Evolutionary conservation across 768 basidiomycete genomes (phyloP).

Genomic region (Boletus patriciae): DNA sequence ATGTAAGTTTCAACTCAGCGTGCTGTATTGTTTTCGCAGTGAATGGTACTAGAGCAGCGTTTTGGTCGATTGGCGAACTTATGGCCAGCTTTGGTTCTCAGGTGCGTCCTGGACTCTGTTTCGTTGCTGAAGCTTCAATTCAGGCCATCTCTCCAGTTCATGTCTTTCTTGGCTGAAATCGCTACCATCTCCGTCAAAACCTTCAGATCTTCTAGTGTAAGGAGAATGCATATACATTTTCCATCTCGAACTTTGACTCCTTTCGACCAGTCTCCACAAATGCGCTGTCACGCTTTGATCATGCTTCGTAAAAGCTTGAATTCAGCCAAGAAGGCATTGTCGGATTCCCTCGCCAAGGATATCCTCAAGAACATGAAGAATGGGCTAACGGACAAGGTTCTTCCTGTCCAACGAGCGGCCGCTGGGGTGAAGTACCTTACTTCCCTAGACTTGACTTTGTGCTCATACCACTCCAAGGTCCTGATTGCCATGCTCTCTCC

Average conservation of each 20-base stretch:
- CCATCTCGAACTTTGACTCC: slow-evolving; percentile 5
- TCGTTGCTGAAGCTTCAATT: neutral
- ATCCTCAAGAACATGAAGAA: slow-evolving; percentile 79
- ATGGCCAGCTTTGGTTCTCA: slow-evolving; percentile 85
- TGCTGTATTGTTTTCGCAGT: neutral
- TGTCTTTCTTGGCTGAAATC: slow-evolving; percentile 94
- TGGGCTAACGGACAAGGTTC: slow-evolving; percentile 75
- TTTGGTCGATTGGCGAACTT: slow-evolving; percentile 85
- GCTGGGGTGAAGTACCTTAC: slow-evolving; percentile 55
- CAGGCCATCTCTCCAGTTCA: slow-evolving; percentile 56
- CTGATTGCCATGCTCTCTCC: slow-evolving; percentile 59
- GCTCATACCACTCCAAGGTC: slow-evolving; percentile 40
- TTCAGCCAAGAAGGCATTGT: slow-evolving; percentile 80
- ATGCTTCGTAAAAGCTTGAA: slow-evolving; percentile 78
- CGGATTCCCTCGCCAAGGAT: slow-evolving; percentile 77
- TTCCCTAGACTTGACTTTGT: neutral
- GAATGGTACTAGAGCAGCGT: slow-evolving; percentile 60
- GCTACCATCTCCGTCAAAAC: slow-evolving; percentile 63
- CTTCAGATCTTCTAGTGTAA: slow-evolving; percentile 68
- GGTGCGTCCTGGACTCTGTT: slow-evolving; percentile 44
- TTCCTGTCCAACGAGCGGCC: slow-evolving; percentile 82
- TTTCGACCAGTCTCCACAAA: slow-evolving; percentile 61
- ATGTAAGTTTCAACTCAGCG: slow-evolving; percentile 49
- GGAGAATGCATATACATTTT: slow-evolving; percentile 27
- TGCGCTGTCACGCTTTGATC: slow-evolving; percentile 77